Evolutionary conservation across 1,284 basidiomycete species (phyloP).

Genomic region (Cystobasidium pallidum): DNA sequence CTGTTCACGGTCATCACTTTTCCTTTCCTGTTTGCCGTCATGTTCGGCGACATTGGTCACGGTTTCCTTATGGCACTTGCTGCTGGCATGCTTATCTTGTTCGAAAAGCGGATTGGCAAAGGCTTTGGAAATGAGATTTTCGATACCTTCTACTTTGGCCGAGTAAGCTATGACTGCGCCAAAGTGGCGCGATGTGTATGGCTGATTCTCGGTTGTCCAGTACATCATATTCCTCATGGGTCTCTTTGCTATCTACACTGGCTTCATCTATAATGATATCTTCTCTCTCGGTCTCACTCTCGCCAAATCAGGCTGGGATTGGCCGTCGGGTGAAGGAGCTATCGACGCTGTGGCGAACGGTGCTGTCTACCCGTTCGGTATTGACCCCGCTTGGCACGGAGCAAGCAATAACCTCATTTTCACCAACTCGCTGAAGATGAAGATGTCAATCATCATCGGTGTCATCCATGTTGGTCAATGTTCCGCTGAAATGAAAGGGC

Average conservation of each 20-base stretch:
- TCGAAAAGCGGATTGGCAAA: constrained; percentile 79
- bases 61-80: constrained; percentile 79
- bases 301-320: constrained; percentile 87
- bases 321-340: constrained; percentile 61
- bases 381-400: constrained; percentile 95
- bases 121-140: constrained; percentile 78
- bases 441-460: constrained; percentile 96
- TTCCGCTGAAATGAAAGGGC: constrained; percentile 26
- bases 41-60: constrained; percentile 99
- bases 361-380: constrained; percentile 82
- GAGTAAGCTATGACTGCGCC: constrained; percentile 24
- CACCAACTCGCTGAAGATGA: constrained; percentile 99
- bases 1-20: constrained; percentile 59
- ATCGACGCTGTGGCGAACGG: constrained; percentile 66
- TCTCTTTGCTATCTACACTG: constrained; percentile 90
- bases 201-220: constrained; percentile 64
- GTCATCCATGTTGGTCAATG: constrained; percentile 80
- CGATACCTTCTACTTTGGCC: constrained; percentile 81
- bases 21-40: constrained; percentile 97
- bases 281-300: constrained; percentile 91
- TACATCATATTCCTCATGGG: constrained; percentile 99
- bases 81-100: constrained; percentile 80
- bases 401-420: constrained; percentile 91
- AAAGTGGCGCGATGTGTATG: neutral
- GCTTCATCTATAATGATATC: constrained; percentile 98